Conservation (phyloP, 257 asterid species). For the Eustoma russellianum region DNA sequence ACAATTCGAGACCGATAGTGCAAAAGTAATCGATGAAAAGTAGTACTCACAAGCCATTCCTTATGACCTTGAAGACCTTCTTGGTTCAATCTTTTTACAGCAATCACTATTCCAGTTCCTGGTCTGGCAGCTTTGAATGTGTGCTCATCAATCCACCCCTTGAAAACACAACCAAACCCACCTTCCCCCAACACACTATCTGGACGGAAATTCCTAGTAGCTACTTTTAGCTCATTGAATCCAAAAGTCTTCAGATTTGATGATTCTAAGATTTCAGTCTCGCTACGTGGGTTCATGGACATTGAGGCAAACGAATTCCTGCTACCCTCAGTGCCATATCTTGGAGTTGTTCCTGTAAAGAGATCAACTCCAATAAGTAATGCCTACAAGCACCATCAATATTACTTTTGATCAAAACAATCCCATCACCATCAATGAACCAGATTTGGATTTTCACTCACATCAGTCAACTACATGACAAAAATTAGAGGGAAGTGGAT, state of each 20-base stretch:
- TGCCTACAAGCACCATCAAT: neutral
- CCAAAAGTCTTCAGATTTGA: constrained; percentile 50
- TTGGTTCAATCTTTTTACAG: constrained; percentile 72
- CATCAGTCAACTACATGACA: no score
- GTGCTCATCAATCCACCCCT: constrained; percentile 78
- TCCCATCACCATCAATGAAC: no score
- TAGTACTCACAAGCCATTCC: constrained; percentile 72
- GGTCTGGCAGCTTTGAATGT: constrained; percentile 51
- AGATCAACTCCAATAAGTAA: neutral
- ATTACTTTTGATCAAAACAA: no score
- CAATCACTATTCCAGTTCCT: constrained; percentile 54
- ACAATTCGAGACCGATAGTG: no score
- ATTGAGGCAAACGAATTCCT: constrained; percentile 38
- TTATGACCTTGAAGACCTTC: constrained; percentile 81
- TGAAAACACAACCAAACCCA: constrained; percentile 70
- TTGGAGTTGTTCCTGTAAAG: constrained; percentile 12
- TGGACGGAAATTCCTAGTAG: constrained; percentile 75
- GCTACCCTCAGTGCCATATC: constrained; percentile 29
- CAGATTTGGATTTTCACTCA: no score
- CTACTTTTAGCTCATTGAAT: constrained; percentile 50
- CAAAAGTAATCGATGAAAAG: neutral
- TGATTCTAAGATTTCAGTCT: constrained; percentile 50
- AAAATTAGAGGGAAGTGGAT: no score
- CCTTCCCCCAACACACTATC: constrained; percentile 83
- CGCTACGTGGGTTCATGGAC: constrained; percentile 50